phyloP scores from a whole-genome alignment of 768 basidiomycete species.

The Leccinum uliginosum region DNA sequence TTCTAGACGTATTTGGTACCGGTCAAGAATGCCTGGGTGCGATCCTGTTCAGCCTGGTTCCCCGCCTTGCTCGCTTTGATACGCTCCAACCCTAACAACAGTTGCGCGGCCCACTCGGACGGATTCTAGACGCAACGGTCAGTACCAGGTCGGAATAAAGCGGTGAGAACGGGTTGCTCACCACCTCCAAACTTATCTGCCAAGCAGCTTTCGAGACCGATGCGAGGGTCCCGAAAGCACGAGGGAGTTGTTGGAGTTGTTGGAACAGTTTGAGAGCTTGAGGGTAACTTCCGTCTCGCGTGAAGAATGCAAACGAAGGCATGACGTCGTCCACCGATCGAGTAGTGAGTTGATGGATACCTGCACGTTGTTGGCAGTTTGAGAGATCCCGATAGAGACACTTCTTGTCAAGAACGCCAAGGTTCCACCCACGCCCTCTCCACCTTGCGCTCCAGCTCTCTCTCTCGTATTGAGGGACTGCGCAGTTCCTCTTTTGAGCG shows the following conservation, averaged over 20 bases:
- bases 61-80: slow-evolving; percentile 83
- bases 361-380: slow-evolving; percentile 37
- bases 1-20: slow-evolving; percentile 71
- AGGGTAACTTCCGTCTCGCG: slow-evolving; percentile 67
- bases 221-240: slow-evolving; percentile 87
- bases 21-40: slow-evolving; percentile 51
- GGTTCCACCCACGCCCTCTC: slow-evolving; percentile 52
- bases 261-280: slow-evolving; percentile 86
- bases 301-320: slow-evolving; percentile 82
- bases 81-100: slow-evolving; percentile 81
- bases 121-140: slow-evolving; percentile 52
- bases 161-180: slow-evolving; percentile 35
- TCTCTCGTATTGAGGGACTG: slow-evolving; percentile 61
- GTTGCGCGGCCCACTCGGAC: slow-evolving; percentile 68
- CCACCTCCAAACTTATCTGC: slow-evolving; percentile 84
- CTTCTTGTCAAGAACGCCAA: slow-evolving; percentile 65
- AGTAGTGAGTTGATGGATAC: slow-evolving; percentile 76
- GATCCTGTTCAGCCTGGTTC: slow-evolving; percentile 57
- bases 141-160: not conserved
- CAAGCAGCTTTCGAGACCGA: slow-evolving; percentile 93
- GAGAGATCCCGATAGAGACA: slow-evolving; percentile 12
- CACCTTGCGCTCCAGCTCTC: slow-evolving; percentile 51
- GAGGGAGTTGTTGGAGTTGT: slow-evolving; percentile 74
- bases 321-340: slow-evolving; percentile 80
- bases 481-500: slow-evolving; percentile 66